A percentile compares a stretch with the other conserved stretches of the same genome.
phyloP scores from a whole-genome alignment of 129 eudicot genomes.

The Glebionis coronaria region DNA sequence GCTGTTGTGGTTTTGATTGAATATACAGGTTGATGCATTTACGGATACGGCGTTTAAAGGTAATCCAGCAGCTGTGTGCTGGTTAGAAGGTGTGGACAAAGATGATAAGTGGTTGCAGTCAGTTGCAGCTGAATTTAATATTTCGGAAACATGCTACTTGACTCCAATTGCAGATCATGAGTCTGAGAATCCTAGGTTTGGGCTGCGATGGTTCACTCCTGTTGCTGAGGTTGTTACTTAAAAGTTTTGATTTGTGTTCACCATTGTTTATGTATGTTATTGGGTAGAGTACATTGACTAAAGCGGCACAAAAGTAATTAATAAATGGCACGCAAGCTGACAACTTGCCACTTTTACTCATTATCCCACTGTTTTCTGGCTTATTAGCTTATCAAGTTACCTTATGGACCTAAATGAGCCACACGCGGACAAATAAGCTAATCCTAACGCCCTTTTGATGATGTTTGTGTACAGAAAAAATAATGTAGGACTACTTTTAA shows the following conservation, averaged over 20 bases:
- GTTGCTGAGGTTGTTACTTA: conserved; percentile 55
- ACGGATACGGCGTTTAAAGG: conserved; percentile 79
- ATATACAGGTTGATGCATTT: conserved; percentile 70
- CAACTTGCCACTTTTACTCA: too few relatives aligned
- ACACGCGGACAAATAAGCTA: too few relatives aligned
- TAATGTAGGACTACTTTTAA: neutral
- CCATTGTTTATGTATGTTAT: neutral
- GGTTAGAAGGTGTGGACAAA: conserved; percentile 54
- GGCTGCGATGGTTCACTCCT: conserved; percentile 92
- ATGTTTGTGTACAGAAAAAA: too few relatives aligned
- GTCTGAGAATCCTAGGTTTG: conserved; percentile 47
- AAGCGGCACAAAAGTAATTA: too few relatives aligned
- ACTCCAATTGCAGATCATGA: conserved; percentile 34
- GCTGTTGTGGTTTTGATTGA: neutral
- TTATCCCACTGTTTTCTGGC: too few relatives aligned
- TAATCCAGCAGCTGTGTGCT: conserved; percentile 91
- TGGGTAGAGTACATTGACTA: too few relatives aligned
- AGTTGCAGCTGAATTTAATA: conserved; percentile 81
- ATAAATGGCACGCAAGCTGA: too few relatives aligned
- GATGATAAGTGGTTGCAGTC: conserved; percentile 75
- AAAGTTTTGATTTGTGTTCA: neutral
- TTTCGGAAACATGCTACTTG: conserved; percentile 71
- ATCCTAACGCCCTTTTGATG: too few relatives aligned
- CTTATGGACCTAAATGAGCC: too few relatives aligned
- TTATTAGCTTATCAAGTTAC: too few relatives aligned